Evolutionary conservation across 768 basidiomycete species (phyloP).

Genomic region (Kwoniella europaea): DNA sequence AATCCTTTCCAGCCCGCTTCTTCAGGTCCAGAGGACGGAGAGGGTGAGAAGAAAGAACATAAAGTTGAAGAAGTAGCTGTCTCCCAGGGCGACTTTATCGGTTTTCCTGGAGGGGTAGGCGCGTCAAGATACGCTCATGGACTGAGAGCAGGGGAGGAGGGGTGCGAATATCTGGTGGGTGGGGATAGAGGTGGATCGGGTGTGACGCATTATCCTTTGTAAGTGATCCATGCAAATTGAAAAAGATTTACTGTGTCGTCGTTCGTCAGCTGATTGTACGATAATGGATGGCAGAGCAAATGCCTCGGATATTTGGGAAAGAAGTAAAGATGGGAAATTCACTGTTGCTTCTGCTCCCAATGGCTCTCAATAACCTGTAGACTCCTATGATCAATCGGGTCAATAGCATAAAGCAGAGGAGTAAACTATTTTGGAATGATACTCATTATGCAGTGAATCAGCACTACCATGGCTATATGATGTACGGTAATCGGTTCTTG

Average conservation of each 20-base stretch:
- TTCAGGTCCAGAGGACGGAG: background rate
- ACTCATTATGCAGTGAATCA: no score
- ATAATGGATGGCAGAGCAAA: background rate
- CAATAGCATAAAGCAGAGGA: no score
- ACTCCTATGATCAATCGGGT: no score
- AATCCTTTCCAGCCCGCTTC: slow-evolving; percentile 1
- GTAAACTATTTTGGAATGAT: no score
- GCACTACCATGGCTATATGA: no score
- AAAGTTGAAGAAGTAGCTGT: slow-evolving; percentile 15
- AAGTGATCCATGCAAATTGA: background rate
- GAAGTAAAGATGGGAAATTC: slow-evolving; percentile 5
- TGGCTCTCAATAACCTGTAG: background rate
- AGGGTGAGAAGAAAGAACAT: background rate
- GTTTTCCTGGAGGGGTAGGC: slow-evolving; percentile 19
- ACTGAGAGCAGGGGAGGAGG: slow-evolving; percentile 10
- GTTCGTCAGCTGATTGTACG: no score
- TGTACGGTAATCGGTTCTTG: no score
- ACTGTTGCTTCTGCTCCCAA: slow-evolving; percentile 6
- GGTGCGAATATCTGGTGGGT: slow-evolving; percentile 25
- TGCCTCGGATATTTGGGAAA: slow-evolving; percentile 12
- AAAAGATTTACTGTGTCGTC: background rate
- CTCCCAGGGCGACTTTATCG: slow-evolving; percentile 24
- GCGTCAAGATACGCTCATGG: slow-evolving; percentile 24
- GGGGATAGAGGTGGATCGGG: slow-evolving; percentile 18
- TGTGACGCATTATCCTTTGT: slow-evolving; percentile 24